Evolutionary conservation across 2,329 filamentous ascomycete species (phyloP), one percentile per base, ranked within the genome.

Genomic region (Penicillium concentricum): DNA sequence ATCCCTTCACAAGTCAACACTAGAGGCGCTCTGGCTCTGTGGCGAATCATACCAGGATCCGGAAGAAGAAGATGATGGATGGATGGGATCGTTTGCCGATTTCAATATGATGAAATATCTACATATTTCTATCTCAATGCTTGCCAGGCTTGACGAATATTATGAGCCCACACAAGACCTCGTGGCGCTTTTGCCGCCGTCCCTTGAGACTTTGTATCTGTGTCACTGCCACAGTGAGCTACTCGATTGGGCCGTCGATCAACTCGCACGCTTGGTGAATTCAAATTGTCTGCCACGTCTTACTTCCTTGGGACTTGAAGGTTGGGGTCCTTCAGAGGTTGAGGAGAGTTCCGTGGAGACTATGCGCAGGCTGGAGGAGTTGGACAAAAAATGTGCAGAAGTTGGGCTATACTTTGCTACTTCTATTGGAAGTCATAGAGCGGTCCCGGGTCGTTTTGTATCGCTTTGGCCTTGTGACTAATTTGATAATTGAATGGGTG

Each of bases 31-130:
- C 4, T 52, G 49, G 49, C 12, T 52, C 18, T 35, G 49, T 26
- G 41, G 39, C 12, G 39, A 52, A 18, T 22, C 28, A 6, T 32
- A 20, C 7, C 2, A 18, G 6, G 1, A n/a, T 4, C 15, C 12
- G 1, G 39, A 45, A 2, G 39, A 45, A 2, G 28, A 35, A 5
- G 28, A 45, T 3, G 22, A 20, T 10, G 49, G 49, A 35, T 35
- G 28, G 39, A 35, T 52, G 30, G 49, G 49, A 26, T 52, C 49
- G 2, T 52, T 52, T 45, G 39, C 30, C 7, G 49, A 52, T 6
- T 52, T 52, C 10, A 20, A 20, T 4, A 18, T 15, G 37, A 12
- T 52, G 49, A 52, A 45, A 35, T 44, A 44, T 34, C 18, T 52
- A 16, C 49, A 45, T 26, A 37, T 52, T 20, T 35, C 49, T 35